A percentile compares a stretch with the other conserved stretches of the same genome.
Conservation (phyloP, 2,329 filamentous ascomycete genomes). For the Parascedosporium putredinis region DNA sequence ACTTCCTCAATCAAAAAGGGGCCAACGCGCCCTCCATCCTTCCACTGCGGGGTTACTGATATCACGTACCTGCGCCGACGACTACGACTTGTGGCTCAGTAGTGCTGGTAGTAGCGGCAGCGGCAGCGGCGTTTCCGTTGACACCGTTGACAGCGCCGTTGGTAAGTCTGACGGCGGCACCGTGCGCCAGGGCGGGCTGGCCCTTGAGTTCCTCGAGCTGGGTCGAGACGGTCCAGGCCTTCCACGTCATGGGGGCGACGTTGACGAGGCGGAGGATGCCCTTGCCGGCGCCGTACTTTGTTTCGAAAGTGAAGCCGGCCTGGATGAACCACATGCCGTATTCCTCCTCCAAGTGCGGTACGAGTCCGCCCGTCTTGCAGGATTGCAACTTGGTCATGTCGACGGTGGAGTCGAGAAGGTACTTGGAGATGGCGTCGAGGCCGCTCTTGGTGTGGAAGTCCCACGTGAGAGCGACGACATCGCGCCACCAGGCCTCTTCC, state of each 20-base stretch:
- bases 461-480: slow-evolving; percentile 18
- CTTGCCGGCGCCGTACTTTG: slow-evolving; percentile 13
- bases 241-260: slow-evolving; percentile 13
- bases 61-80: slow-evolving; percentile 25
- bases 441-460: slow-evolving; percentile 19
- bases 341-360: slow-evolving; percentile 11
- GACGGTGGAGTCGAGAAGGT: slow-evolving; percentile 9
- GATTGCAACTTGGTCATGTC: slow-evolving; percentile 6
- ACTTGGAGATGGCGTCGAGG: slow-evolving; percentile 10
- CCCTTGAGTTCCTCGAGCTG: slow-evolving; percentile 16
- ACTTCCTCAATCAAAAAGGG: too few species aligned
- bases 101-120: slow-evolving; percentile 17
- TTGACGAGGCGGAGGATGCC: slow-evolving; percentile 15
- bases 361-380: slow-evolving; percentile 9
- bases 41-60: too few species aligned
- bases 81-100: slow-evolving; percentile 28
- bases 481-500: slow-evolving; percentile 19
- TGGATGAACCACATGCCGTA: slow-evolving; percentile 13
- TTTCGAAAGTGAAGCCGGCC: slow-evolving; percentile 13
- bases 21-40: too few species aligned
- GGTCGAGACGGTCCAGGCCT: slow-evolving; percentile 17
- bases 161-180: too few species aligned
- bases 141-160: slow-evolving; percentile 17
- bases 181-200: too few species aligned
- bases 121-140: background rate